These are phyloP conservation scores for Mucor velutinosus DNA, from an alignment of 371 early-diverging fungal genomes.

Conservation along the genomic window DNA sequence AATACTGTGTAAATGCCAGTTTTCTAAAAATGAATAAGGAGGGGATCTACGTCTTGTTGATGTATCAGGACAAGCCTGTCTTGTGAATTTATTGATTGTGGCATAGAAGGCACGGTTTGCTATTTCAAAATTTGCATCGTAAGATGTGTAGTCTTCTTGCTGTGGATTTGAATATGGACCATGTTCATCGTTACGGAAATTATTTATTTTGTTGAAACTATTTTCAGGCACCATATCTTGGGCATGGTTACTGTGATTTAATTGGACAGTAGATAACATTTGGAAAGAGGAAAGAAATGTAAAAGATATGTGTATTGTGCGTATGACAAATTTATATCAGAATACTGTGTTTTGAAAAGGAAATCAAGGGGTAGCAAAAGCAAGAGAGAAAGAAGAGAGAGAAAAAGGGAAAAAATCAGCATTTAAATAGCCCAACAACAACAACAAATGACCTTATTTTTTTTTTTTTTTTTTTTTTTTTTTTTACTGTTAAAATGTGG, in stretches of 20 bases:
- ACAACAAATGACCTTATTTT: conserved; percentile 5
- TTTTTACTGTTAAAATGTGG: neutral
- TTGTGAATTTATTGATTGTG: conserved; percentile 46
- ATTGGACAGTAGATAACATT: conserved; percentile 4
- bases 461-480: neutral
- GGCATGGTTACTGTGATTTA: neutral
- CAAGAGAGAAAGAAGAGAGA: neutral
- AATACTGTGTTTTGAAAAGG: neutral
- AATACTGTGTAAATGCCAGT: conserved; percentile 49
- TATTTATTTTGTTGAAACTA: conserved; percentile 6
- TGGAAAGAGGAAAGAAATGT: neutral
- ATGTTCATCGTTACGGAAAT: conserved; percentile 21
- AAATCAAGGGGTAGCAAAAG: neutral
- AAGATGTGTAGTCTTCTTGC: conserved; percentile 16
- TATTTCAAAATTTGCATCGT: conserved; percentile 27
- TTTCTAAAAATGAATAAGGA: conserved; percentile 45
- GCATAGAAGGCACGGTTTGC: conserved; percentile 49
- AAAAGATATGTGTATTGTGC: neutral
- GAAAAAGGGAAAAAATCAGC: neutral
- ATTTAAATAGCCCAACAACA: neutral
- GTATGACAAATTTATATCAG: neutral
- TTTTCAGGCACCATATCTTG: conserved; percentile 10
- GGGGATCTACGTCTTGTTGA: conserved; percentile 19
- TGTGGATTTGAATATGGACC: conserved; percentile 29
- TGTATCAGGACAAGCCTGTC: conserved; percentile 28